Evolutionary conservation across 176 grass and related monocot species (phyloP), one percentile per base, ranked within the genome.

Genomic region (Aegilops tauschii): DNA sequence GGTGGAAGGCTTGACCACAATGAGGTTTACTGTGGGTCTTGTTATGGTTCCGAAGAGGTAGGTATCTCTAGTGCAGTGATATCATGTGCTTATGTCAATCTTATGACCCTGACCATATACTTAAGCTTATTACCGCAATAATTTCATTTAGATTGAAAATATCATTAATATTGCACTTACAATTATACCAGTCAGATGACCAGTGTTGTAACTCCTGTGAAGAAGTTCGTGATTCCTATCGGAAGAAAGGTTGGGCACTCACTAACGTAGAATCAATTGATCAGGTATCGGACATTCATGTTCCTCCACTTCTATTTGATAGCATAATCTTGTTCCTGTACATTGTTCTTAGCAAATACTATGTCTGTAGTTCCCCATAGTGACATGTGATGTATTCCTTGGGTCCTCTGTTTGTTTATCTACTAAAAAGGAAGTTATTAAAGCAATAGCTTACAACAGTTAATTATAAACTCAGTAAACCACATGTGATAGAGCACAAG

Each of bases 1-100:
- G 97, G 97, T 35, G 94, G 97, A 83, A 96, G 94, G 80, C 97
- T 99, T 93, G 97, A 96, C 82, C 94, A 99, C 68, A 96, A 99
- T 82, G 97, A 99, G 73, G 90, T 83, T 91, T 99, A 99, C 83
- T 99, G 97, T 80, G 97, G 97, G 73, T 99, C 97, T 79, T 99
- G 97, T 65, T 99, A 89, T 90, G 94, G 97, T 88, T 76, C 97
- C 65, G 97, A 94, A 85, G 87, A 67, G 85, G 97, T 96, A 87
- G 30, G 37, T 28, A 16, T 65, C 40, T 73, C 66, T 37, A 63
- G 75, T 79, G 65, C 76, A 71, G 31, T 31, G 14, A 31, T 52
- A 59, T 83, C 77, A 47, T 5, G 14, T 75, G 42, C 9, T 50
- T 50, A 75, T 75, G 72, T 14, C 70, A 5, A 8, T 73, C 13